Percentiles rank a stretch among this genome's conserved stretches.
Conservation (phyloP, 148 eudicot genomes). For the Amaranthus hypochondriacus region DNA sequence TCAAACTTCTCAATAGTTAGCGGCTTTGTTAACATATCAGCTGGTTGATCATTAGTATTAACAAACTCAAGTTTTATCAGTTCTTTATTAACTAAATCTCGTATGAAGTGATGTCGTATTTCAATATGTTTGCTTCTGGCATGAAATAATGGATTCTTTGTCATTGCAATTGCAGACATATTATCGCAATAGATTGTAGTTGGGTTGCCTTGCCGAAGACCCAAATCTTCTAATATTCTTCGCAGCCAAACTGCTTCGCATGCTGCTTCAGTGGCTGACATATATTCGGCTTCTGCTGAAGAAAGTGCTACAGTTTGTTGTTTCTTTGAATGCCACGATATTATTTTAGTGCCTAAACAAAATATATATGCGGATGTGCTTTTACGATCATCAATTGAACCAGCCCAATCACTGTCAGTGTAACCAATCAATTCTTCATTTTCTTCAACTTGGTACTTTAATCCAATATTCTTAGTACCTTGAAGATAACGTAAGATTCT, state of each 20-base stretch:
- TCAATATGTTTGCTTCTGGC: background rate
- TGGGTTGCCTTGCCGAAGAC: background rate
- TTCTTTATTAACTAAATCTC: background rate
- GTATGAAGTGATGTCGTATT: background rate
- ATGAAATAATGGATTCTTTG: background rate
- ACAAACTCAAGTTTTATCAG: background rate
- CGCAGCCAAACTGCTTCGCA: background rate
- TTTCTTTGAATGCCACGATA: background rate
- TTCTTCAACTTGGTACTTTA: background rate
- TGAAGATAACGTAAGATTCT: background rate
- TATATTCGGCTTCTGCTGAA: constrained; percentile 6
- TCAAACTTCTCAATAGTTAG: background rate
- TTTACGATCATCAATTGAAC: background rate
- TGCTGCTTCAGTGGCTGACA: background rate
- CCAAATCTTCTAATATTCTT: constrained; percentile 6
- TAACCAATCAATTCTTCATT: background rate
- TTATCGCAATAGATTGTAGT: background rate
- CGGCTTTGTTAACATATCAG: background rate
- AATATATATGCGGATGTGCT: background rate
- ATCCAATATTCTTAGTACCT: background rate
- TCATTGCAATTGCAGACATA: background rate
- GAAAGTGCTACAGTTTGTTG: background rate
- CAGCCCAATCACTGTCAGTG: background rate
- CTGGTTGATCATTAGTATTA: background rate
- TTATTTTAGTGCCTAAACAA: background rate